Conservation (phyloP, 2,329 filamentous ascomycete genomes). For the Camillea tinctor region DNA sequence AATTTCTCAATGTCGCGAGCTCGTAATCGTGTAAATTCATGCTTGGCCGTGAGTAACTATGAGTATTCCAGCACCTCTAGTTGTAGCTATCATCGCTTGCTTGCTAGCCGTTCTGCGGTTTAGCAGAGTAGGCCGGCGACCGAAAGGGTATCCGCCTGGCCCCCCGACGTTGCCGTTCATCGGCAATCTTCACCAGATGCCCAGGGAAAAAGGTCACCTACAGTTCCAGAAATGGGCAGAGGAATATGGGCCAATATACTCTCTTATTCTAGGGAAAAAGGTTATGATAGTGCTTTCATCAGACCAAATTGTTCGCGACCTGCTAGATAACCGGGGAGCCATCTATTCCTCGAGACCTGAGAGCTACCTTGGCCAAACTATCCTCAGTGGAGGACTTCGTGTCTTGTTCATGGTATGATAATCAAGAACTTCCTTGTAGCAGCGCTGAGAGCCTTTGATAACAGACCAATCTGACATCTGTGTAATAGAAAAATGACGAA, state of each 20-base stretch:
- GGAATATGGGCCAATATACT: conserved; percentile 48
- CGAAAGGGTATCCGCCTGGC: conserved; percentile 43
- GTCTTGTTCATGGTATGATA: conserved; percentile 16
- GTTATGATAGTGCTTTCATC: conserved; percentile 45
- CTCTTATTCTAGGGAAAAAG: conserved; percentile 47
- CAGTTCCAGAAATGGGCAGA: conserved; percentile 51
- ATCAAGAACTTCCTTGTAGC: too few relatives aligned
- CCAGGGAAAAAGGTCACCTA: conserved; percentile 37
- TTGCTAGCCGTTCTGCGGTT: too few relatives aligned
- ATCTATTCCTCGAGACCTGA: conserved; percentile 47
- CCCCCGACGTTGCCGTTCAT: conserved; percentile 51
- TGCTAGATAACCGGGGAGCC: conserved; percentile 47
- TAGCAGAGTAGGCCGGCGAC: conserved; percentile 27
- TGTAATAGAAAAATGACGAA: too few relatives aligned
- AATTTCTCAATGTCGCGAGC: too few relatives aligned
- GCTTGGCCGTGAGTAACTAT: too few relatives aligned
- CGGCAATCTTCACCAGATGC: conserved; percentile 51
- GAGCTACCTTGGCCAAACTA: conserved; percentile 37
- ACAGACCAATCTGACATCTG: too few relatives aligned
- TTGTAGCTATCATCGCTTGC: too few relatives aligned
- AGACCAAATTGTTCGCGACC: conserved; percentile 45
- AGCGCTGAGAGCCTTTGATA: too few relatives aligned
- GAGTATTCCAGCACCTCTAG: too few relatives aligned
- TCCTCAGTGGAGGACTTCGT: conserved; percentile 14
- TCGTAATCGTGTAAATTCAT: too few relatives aligned